These are phyloP conservation scores for Sphaerulina musiva DNA, from an alignment of 2,329 filamentous ascomycete genomes.

Conservation along the genomic window DNA sequence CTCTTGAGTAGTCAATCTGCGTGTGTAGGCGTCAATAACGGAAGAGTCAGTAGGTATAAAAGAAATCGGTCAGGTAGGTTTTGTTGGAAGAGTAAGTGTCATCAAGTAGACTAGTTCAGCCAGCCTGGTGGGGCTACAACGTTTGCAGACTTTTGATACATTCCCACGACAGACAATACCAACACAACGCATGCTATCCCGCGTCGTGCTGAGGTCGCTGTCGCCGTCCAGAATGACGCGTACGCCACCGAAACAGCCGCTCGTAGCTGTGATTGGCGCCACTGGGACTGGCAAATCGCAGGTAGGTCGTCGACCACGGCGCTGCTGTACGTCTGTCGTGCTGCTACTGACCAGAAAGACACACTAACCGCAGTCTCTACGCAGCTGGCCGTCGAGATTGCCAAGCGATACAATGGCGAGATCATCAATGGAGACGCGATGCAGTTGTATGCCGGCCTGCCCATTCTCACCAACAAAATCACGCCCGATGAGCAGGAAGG, in stretches of 20 bases:
- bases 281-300: constrained; percentile 93
- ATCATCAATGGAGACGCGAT: constrained; percentile 97
- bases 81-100: neutral
- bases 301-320: constrained; percentile 44
- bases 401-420: constrained; percentile 77
- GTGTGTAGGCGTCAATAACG: neutral
- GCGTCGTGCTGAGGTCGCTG: constrained; percentile 4
- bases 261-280: constrained; percentile 78
- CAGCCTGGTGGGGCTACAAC: neutral
- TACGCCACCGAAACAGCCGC: constrained; percentile 40
- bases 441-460: constrained; percentile 89
- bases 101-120: neutral
- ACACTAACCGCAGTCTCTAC: constrained; percentile 35
- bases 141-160: neutral
- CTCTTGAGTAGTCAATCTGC: neutral
- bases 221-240: constrained; percentile 21
- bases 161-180: neutral
- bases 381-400: constrained; percentile 84
- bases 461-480: constrained; percentile 94
- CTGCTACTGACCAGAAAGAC: constrained; percentile 2
- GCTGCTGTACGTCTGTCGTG: neutral
- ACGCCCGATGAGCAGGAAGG: constrained; percentile 65
- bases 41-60: neutral
- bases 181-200: constrained; percentile 11
- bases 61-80: neutral